Conservation (phyloP, 257 asterid genomes). For the Leptodermis oblonga region DNA sequence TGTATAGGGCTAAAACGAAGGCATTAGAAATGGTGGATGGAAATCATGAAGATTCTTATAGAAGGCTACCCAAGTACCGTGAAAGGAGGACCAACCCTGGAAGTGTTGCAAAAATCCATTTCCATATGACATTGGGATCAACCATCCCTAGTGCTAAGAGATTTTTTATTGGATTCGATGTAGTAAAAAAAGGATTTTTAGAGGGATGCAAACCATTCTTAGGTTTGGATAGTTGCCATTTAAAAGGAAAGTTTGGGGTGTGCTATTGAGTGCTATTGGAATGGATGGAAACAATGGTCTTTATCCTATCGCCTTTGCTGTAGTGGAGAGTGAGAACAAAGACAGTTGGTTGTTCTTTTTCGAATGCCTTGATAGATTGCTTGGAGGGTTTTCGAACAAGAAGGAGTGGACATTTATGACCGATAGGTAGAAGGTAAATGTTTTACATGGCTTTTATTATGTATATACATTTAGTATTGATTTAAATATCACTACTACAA, state of each 20-base stretch:
- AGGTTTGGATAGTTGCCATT: neutral
- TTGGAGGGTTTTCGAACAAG: neutral
- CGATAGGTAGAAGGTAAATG: neutral
- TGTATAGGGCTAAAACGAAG: neutral
- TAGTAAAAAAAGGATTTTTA: neutral
- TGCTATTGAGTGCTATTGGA: neutral
- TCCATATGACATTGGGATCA: too few relatives aligned
- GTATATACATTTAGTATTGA: too few relatives aligned
- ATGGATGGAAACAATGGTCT: neutral
- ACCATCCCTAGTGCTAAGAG: neutral
- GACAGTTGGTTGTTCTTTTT: neutral
- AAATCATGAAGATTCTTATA: neutral
- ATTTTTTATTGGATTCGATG: neutral
- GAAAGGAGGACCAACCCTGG: neutral
- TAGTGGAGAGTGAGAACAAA: neutral
- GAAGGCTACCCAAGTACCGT: neutral
- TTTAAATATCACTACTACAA: too few relatives aligned
- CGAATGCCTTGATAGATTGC: too few relatives aligned
- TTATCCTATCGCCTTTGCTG: neutral
- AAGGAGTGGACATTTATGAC: neutral
- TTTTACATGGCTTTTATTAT: too few relatives aligned
- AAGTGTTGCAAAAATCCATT: neutral
- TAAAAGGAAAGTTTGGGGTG: neutral
- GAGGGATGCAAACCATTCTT: neutral
- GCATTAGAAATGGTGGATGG: neutral